Base-by-base conservation (phyloP, 2,329 filamentous ascomycete species). In the Colletotrichum phormii region DNA sequence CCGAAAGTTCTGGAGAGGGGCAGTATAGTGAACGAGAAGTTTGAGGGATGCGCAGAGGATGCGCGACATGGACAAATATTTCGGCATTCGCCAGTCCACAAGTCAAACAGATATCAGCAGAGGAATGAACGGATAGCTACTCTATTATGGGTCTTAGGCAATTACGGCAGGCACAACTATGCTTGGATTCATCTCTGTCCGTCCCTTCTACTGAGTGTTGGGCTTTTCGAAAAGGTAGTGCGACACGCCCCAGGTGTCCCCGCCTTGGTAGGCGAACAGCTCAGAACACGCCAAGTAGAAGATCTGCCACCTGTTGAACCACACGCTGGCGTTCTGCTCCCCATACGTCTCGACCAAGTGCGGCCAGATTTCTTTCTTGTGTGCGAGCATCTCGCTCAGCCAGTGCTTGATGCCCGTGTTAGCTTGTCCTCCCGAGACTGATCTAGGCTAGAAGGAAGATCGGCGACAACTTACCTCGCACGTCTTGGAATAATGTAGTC, bases 261-360 rank as follows among this genome's bases (percentile, higher is more conserved):
- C 91, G 15, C 88, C 89, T 49, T 89, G 86, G 79, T 89, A 92
- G 53, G 88, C 89, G 80, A 93, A 94, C 74, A 94, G 79, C 82
- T 93, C 91, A 57, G 90, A 90, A 81, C 91, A 93, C 33, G 91
- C 91, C 86, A 93, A 86, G 79, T 93, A 92, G 76, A 93, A 94
- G 42, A 93, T 89, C 82, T 93, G 89, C 91, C 92, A 94, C 69
- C 91, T 84, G 77, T 92, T 88, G 79, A 89, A 93, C 92, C 91
- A 94, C 66, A 86, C 90, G 59, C 82, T 78, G 0, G 89, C 87
- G 24, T 90, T 84, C 18, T 88, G 85, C 77, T 89, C 86, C 2
- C 91, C 90, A 80, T 93, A 93, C 9, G 90, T 93, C 80, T 91
- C 88, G 57, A 88, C 83, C 66, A 94, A 78, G 77, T 90, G 87